These are phyloP conservation scores for Fagopyrum esculentum DNA, from an alignment of 148 eudicot genomes.

Conservation along the genomic window DNA sequence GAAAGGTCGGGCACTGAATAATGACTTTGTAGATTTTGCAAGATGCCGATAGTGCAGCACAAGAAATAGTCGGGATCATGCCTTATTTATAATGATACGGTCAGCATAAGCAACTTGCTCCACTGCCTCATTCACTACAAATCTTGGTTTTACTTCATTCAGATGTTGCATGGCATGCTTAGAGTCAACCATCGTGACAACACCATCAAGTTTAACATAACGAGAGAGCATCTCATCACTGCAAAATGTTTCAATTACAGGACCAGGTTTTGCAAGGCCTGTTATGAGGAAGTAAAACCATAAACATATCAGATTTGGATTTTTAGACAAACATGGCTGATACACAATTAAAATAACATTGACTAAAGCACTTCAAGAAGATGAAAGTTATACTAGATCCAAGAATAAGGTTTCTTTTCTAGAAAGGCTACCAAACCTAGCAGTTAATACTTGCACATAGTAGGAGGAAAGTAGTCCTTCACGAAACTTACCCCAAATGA, in stretches of 20 bases:
- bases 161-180: slow-evolving; percentile 77
- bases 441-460: no score
- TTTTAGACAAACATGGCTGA: not conserved
- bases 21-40: no score
- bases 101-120: slow-evolving; percentile 99
- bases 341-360: not conserved
- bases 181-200: slow-evolving; percentile 89
- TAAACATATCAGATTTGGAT: not conserved
- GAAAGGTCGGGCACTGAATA: no score
- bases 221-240: slow-evolving; percentile 77
- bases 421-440: no score
- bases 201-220: slow-evolving; percentile 82
- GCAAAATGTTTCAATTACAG: slow-evolving; percentile 94
- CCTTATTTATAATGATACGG: slow-evolving; percentile 88
- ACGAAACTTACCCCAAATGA: no score
- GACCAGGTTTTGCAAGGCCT: slow-evolving; percentile 99
- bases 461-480: no score
- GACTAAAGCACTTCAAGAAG: no score
- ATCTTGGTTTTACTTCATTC: slow-evolving; percentile 83
- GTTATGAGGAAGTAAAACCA: slow-evolving; percentile 12
- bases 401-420: no score
- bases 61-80: not conserved
- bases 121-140: slow-evolving; percentile 89
- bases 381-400: no score
- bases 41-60: not conserved